phyloP scores from a whole-genome alignment of 2,329 filamentous ascomycete genomes.

The Nothophoma quercina region DNA sequence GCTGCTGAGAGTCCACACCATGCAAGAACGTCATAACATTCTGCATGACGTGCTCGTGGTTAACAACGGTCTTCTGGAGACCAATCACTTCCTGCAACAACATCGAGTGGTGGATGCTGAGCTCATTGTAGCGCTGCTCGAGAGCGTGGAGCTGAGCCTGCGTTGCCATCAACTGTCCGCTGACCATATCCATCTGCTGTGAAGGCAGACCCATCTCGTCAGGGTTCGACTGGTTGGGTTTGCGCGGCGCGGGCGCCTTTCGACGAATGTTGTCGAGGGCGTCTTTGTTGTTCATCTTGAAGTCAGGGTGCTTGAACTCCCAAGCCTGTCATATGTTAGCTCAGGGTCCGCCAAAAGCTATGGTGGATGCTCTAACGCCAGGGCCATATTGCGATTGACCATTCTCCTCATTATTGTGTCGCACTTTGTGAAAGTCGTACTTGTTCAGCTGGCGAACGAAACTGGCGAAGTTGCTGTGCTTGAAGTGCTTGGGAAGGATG shows the following conservation, averaged over 20 bases:
- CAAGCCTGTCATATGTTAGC: slow-evolving; percentile 67
- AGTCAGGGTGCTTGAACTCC: slow-evolving; percentile 98
- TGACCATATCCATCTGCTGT: slow-evolving; percentile 88
- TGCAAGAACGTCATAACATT: slow-evolving; percentile 74
- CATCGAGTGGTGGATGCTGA: slow-evolving; percentile 71
- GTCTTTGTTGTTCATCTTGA: slow-evolving; percentile 94
- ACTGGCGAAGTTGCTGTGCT: slow-evolving; percentile 98
- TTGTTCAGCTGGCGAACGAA: slow-evolving; percentile 97
- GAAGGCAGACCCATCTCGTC: slow-evolving; percentile 80
- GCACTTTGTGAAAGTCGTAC: slow-evolving; percentile 98
- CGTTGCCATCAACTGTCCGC: slow-evolving; percentile 85
- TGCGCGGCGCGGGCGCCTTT: slow-evolving; percentile 91
- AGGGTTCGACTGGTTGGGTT: slow-evolving; percentile 59
- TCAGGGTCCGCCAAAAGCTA: not conserved
- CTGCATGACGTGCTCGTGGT: slow-evolving; percentile 75
- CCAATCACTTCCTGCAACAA: slow-evolving; percentile 70
- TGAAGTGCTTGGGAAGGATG: slow-evolving; percentile 97
- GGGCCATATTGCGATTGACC: slow-evolving; percentile 82
- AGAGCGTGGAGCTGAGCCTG: slow-evolving; percentile 91
- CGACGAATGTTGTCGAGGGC: slow-evolving; percentile 94
- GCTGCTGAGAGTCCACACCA: slow-evolving; percentile 68
- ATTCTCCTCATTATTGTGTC: slow-evolving; percentile 86
- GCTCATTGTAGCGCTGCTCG: slow-evolving; percentile 83
- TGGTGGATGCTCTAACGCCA: slow-evolving; percentile 62
- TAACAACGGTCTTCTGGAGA: slow-evolving; percentile 74